Evolutionary conservation across 2,329 filamentous ascomycete genomes (phyloP).

Genomic region (Xylariaceae sp.): DNA sequence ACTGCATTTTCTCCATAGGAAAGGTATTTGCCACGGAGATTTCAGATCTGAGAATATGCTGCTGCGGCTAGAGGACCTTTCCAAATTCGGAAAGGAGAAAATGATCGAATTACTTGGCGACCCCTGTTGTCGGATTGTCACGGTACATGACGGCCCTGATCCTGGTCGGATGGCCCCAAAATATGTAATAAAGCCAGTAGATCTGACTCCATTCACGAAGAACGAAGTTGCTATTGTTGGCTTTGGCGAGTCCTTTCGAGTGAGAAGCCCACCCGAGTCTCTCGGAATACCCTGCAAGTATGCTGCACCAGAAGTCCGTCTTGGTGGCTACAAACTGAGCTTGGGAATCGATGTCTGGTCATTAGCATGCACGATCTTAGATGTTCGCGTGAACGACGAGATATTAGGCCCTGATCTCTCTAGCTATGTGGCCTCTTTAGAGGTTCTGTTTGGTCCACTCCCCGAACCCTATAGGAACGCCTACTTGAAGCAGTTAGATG

Average conservation of each 20-base stretch:
- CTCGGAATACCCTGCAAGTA: neutral
- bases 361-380: constrained; percentile 1
- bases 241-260: constrained; percentile 4
- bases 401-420: neutral
- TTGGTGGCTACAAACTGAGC: neutral
- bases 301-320: constrained; percentile 3
- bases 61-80: neutral
- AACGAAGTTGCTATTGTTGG: constrained; percentile 1
- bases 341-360: constrained; percentile 3
- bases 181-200: neutral
- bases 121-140: neutral
- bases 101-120: neutral
- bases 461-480: neutral
- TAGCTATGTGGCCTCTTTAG: neutral
- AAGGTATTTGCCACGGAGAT: constrained; percentile 8
- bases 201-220: neutral
- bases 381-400: neutral
- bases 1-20: constrained; percentile 3
- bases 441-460: neutral
- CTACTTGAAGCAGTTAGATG: neutral
- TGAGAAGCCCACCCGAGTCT: neutral
- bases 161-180: neutral
- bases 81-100: neutral
- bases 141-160: too few species aligned
- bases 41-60: constrained; percentile 2